Conservation (phyloP, 352 stramenopile species). For the Pythium volutum region DNA sequence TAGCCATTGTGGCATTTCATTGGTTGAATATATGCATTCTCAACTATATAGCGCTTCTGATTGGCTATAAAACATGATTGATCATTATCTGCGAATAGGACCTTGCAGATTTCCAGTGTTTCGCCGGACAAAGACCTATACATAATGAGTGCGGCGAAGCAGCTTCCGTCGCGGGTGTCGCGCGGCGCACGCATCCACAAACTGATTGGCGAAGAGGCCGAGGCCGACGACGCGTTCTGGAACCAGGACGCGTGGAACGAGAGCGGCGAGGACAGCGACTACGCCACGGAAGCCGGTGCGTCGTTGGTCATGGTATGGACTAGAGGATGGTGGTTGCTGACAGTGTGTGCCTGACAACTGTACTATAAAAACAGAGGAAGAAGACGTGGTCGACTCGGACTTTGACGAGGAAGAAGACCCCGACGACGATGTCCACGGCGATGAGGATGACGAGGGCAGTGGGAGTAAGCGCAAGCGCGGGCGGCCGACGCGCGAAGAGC, state of each 20-base stretch:
- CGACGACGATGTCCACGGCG: constrained; percentile 77
- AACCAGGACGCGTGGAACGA: constrained; percentile 82
- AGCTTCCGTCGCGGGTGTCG: constrained; percentile 61
- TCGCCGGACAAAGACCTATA: background rate
- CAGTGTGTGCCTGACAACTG: too few species aligned
- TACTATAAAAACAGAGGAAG: constrained; percentile 68
- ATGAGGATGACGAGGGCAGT: constrained; percentile 54
- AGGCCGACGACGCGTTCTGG: constrained; percentile 88
- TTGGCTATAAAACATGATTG: constrained; percentile 1
- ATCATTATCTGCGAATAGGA: background rate
- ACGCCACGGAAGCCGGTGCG: constrained; percentile 83
- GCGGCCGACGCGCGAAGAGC: constrained; percentile 6
- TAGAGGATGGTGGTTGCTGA: too few species aligned
- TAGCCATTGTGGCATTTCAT: background rate
- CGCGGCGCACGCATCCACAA: constrained; percentile 78
- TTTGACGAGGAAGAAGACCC: constrained; percentile 84
- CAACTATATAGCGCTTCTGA: background rate
- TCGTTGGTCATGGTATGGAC: too few species aligned
- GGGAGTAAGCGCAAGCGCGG: constrained; percentile 30
- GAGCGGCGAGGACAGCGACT: constrained; percentile 82
- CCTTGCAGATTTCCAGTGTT: background rate
- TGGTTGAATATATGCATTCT: constrained; percentile 9
- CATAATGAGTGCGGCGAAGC: constrained; percentile 8
- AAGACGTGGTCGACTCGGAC: constrained; percentile 86
- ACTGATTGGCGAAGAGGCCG: constrained; percentile 82